Base-by-base conservation (phyloP, 306 rosid genomes). In the Gynostemma pentaphyllum region DNA sequence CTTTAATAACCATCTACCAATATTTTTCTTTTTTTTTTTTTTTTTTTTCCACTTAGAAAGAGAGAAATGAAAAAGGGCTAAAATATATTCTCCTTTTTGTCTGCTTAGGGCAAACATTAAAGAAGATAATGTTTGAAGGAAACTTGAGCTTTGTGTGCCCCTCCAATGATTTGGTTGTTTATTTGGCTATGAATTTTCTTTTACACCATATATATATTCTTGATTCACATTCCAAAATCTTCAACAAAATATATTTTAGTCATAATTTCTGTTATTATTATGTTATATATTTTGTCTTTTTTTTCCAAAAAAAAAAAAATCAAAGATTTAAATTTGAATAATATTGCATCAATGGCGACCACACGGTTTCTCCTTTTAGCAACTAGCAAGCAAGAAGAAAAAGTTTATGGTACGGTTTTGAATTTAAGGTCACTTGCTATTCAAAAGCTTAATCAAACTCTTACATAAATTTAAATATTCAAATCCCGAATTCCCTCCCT, bases 81-180 rank as follows among this genome's bases (percentile, higher is more conserved):
- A 11, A 22, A 16, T n/a, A n/a, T n/a, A n/a, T n/a, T 40, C 2
- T 59, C 27, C 62, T 59, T 59, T 37, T 37, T 60, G 66, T 60
- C 66, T 60, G 66, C 48, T 39, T 37, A 39, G 49, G 22, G 8
- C 34, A 60, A 60, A 39, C 66, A 60, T 60, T 21, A 60, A 9
- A 60, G 66, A 39, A 40, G 32, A 60, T 60, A 60, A 60, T 60
- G 66, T 60, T 60, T 39, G 66, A 60, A 60, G 22, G 30, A 19
- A 18, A 30, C n/a, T 21, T 59, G 45, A 59, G 49, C 7, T 60
- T 59, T 21, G 45, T 22, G 46, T 60, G 66, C 12, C 66, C 66
- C 66, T 60, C 66, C 47, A 60, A 60, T n/a, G n/a, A 60, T 60
- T 60, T 60, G 66, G 46, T 60, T 60, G 45, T 42, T 30, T 37